Base-by-base conservation (phyloP, 305 asterid genomes). In the Withania somnifera region DNA sequence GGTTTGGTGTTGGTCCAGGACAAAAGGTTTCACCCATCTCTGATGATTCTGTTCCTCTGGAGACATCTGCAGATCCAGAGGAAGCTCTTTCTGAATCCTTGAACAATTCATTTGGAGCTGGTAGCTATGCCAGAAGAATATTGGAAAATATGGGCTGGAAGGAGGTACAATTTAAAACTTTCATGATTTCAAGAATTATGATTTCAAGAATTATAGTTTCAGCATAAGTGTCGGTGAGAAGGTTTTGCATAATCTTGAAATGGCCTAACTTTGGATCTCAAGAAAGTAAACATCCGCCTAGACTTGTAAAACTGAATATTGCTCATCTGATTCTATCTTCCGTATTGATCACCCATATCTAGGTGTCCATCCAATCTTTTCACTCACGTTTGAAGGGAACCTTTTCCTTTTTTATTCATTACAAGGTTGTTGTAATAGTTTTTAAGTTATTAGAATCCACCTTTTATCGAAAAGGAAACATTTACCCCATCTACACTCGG, bases 111-210 rank as follows among this genome's bases (percentile, higher is more conserved):
- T 95, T 95, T 54, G 98, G 99, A 58, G 88, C 78, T 60, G 96
- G 97, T 77, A 94, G 99, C 68, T 95, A 95, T 83, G 99, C 97
- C 68, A 86, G 98, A 79, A 93, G 86, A 87, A 84, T 95, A 82
- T 89, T 95, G 3, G 89, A 94, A 86, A 88, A 88, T 92, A 95
- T 95, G 98, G 99, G 99, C 61, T 95, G 98, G 99, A 95, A 95
- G 78, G 96, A 95, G 99, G 99, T 95, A 88, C 82, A 20, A 24
- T 84, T 79, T 42, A n/a, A 50, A 47, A 53, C 56, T 5, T 79
- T 20, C 60, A 73, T 42, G 1, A 75, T 17, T 51, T 75, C 15
- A 15, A 17, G 17, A 73, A 73, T 5, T 15, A 14, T 73, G 50
- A 7, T 26, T 15, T 50, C 28, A 15, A 17, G 17, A 73, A 73